These are phyloP conservation scores for Schizosaccharomyces versatilis DNA, from an alignment of 1,139 yeast genomes.

Conservation along the genomic window DNA sequence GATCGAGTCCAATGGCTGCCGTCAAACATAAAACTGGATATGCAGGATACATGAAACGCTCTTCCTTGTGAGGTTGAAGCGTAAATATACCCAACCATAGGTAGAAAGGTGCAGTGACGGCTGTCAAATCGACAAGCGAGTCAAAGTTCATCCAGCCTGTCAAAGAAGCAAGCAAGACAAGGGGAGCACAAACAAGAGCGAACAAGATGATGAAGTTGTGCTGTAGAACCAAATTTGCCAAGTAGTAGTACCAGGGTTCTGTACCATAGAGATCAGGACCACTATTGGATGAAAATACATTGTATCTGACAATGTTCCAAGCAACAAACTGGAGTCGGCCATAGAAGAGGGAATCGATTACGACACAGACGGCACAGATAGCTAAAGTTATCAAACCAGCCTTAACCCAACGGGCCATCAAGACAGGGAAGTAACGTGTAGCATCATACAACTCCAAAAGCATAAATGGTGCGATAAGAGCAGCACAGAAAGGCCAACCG, in stretches of 20 bases:
- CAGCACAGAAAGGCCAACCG: constrained; percentile 83
- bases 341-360: constrained; percentile 46
- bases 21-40: constrained; percentile 46
- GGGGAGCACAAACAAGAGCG: constrained; percentile 24
- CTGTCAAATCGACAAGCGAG: background rate
- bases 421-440: constrained; percentile 16
- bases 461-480: constrained; percentile 28
- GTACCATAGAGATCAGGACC: constrained; percentile 87
- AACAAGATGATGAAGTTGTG: constrained; percentile 38
- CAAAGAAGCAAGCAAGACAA: constrained; percentile 1
- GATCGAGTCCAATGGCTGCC: constrained; percentile 31
- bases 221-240: constrained; percentile 46
- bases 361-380: constrained; percentile 19
- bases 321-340: constrained; percentile 49
- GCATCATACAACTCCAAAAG: constrained; percentile 13
- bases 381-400: constrained; percentile 4
- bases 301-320: constrained; percentile 58
- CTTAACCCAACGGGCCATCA: constrained; percentile 3
- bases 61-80: constrained; percentile 79
- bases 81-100: constrained; percentile 50
- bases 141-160: background rate
- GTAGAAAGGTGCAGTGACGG: constrained; percentile 25
- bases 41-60: constrained; percentile 67
- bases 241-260: constrained; percentile 62
- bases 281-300: constrained; percentile 45